Evolutionary conservation across 139 green algal genomes (phyloP).

Genomic region (Chlorella sp.): DNA sequence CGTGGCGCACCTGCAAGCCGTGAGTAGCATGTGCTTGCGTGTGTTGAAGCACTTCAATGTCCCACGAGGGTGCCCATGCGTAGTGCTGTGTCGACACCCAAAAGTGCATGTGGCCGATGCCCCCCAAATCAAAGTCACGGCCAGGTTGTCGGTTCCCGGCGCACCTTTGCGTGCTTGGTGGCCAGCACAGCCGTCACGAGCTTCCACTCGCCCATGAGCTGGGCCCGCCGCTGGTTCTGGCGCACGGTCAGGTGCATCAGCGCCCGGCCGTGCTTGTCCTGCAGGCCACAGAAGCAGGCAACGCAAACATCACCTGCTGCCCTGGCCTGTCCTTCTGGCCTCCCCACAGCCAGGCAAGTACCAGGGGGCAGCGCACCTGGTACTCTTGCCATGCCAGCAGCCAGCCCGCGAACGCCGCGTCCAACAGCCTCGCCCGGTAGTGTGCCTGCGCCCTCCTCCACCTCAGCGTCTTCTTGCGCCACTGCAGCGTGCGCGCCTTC

Average conservation of each 20-base stretch:
- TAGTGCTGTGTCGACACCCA: too few relatives aligned
- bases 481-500: neutral
- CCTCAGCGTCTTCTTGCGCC: neutral
- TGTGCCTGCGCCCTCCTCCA: neutral
- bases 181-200: neutral
- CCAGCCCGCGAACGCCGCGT: neutral
- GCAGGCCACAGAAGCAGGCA: too few relatives aligned
- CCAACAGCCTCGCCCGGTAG: neutral
- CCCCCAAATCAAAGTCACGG: too few relatives aligned
- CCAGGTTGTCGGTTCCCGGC: too few relatives aligned
- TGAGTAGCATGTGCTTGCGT: too few relatives aligned
- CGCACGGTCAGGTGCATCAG: neutral
- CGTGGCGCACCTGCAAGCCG: constrained; percentile 10
- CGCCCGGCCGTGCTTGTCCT: neutral
- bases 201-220: neutral
- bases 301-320: too few relatives aligned
- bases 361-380: too few relatives aligned
- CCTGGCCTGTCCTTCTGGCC: too few relatives aligned
- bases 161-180: neutral
- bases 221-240: neutral
- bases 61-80: too few relatives aligned
- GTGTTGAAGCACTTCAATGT: too few relatives aligned
- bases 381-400: neutral
- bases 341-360: too few relatives aligned
- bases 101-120: too few relatives aligned